Percentiles rank a stretch among this genome's conserved stretches.
phyloP scores from a whole-genome alignment of 352 stramenopile genomes.

The Globisporangium polare region DNA sequence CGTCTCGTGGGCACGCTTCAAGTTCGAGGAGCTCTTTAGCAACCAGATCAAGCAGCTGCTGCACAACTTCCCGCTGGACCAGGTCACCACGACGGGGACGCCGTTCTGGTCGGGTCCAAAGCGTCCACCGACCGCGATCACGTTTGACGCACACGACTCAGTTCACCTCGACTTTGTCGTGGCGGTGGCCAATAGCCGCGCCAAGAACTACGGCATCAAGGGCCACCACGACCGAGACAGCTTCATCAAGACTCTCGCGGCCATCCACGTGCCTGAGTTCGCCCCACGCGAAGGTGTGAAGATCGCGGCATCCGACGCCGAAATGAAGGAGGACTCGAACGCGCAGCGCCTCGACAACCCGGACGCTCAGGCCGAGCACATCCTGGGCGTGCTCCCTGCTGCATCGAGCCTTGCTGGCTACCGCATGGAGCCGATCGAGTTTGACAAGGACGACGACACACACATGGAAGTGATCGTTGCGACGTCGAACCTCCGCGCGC shows the following conservation, averaged over 20 bases:
- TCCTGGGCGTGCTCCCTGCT: constrained; percentile 85
- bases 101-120: constrained; percentile 99
- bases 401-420: constrained; percentile 82
- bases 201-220: constrained; percentile 93
- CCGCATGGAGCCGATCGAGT: constrained; percentile 94
- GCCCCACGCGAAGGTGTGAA: constrained; percentile 94
- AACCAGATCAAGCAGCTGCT: constrained; percentile 98
- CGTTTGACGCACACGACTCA: constrained; percentile 90
- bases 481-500: constrained; percentile 95
- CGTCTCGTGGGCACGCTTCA: constrained; percentile 95
- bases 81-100: constrained; percentile 95
- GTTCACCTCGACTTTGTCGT: constrained; percentile 97
- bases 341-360: constrained; percentile 52
- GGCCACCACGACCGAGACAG: constrained; percentile 42
- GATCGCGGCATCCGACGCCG: constrained; percentile 97
- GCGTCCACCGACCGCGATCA: constrained; percentile 92
- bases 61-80: constrained; percentile 98
- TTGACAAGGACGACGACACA: constrained; percentile 98
- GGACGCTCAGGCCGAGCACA: constrained; percentile 65
- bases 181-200: constrained; percentile 93
- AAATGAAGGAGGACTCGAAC: constrained; percentile 87
- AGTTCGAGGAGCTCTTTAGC: constrained; percentile 98
- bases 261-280: constrained; percentile 93
- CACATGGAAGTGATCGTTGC: constrained; percentile 98
- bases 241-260: constrained; percentile 75